These are phyloP conservation scores for Penicillium argentinense DNA, from an alignment of 495 filamentous ascomycete genomes.

Conservation along the genomic window DNA sequence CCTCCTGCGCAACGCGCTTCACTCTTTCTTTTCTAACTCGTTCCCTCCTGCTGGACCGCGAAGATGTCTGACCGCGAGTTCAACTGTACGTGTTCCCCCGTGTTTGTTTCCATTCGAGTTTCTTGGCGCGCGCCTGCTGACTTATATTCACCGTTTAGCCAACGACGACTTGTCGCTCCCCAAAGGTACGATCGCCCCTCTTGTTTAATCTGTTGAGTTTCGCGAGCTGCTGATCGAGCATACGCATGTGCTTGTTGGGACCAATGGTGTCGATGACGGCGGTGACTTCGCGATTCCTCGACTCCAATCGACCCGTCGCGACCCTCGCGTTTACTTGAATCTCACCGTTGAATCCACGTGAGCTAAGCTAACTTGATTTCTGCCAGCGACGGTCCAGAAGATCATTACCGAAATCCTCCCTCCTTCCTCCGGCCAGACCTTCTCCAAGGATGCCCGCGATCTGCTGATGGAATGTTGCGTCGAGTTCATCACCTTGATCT, in stretches of 20 bases:
- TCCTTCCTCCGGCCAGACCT: constrained; percentile 64
- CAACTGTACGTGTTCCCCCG: constrained; percentile 59
- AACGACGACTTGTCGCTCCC: constrained; percentile 93
- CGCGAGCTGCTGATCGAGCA: too few relatives aligned
- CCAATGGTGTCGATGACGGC: too few relatives aligned
- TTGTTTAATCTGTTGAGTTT: too few relatives aligned
- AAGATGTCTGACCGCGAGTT: constrained; percentile 93
- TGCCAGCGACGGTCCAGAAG: constrained; percentile 90
- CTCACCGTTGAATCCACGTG: not conserved
- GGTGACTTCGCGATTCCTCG: too few relatives aligned
- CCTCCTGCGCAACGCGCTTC: too few relatives aligned
- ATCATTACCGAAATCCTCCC: constrained; percentile 94
- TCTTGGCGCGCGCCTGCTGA: constrained; percentile 20
- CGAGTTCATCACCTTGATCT: constrained; percentile 97
- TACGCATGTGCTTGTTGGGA: too few relatives aligned
- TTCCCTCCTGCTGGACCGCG: not conserved
- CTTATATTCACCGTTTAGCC: constrained; percentile 42
- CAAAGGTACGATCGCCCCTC: constrained; percentile 75
- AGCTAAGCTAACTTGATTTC: constrained; percentile 9
- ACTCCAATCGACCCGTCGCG: too few relatives aligned
- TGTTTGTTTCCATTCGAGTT: constrained; percentile 6
- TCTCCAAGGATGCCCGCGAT: constrained; percentile 92
- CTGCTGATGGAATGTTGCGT: constrained; percentile 98
- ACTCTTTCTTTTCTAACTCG: constrained; percentile 2
- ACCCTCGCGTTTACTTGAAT: too few relatives aligned